These are phyloP conservation scores for Echinosophora koreensis DNA, from an alignment of 306 rosid species.

Conservation along the genomic window DNA sequence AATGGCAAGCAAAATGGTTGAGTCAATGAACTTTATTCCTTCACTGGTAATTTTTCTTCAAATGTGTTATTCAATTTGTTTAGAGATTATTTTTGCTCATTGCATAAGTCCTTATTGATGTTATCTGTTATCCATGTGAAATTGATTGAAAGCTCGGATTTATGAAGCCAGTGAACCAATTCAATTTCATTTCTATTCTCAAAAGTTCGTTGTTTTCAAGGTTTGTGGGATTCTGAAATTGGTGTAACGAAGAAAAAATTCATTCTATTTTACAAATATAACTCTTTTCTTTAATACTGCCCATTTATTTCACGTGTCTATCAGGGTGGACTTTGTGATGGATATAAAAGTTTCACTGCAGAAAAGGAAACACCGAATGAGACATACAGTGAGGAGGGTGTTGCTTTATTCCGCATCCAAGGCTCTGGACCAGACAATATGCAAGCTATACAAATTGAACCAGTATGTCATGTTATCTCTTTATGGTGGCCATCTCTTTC, in stretches of 20 bases:
- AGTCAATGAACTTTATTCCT: constrained; percentile 84
- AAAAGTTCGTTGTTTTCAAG: constrained; percentile 85
- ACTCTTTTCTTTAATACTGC: constrained; percentile 39
- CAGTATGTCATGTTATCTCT: constrained; percentile 59
- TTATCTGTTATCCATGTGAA: too few relatives aligned
- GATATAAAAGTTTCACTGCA: constrained; percentile 69
- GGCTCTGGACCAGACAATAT: constrained; percentile 96
- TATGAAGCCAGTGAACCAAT: constrained; percentile 90
- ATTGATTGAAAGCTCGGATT: constrained; percentile 75
- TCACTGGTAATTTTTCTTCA: constrained; percentile 67
- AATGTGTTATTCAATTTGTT: constrained; percentile 34
- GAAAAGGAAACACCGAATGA: constrained; percentile 82
- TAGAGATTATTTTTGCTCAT: constrained; percentile 28
- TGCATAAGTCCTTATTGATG: constrained; percentile 48
- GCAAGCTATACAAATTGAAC: constrained; percentile 98
- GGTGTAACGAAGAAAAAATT: constrained; percentile 20
- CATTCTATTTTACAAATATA: constrained; percentile 13
- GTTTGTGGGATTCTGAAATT: constrained; percentile 58
- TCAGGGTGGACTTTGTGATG: constrained; percentile 97
- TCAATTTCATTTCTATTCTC: constrained; percentile 82
- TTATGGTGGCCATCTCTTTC: constrained; percentile 24
- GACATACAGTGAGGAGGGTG: constrained; percentile 80
- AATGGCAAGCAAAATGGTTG: constrained; percentile 85
- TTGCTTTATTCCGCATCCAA: constrained; percentile 93
- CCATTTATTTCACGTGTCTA: constrained; percentile 43